A percentile compares a stretch with the other conserved stretches of the same genome.
Conservation (phyloP, 202 grass and related monocot genomes). For the Bolboschoenoplectus hybrid region DNA sequence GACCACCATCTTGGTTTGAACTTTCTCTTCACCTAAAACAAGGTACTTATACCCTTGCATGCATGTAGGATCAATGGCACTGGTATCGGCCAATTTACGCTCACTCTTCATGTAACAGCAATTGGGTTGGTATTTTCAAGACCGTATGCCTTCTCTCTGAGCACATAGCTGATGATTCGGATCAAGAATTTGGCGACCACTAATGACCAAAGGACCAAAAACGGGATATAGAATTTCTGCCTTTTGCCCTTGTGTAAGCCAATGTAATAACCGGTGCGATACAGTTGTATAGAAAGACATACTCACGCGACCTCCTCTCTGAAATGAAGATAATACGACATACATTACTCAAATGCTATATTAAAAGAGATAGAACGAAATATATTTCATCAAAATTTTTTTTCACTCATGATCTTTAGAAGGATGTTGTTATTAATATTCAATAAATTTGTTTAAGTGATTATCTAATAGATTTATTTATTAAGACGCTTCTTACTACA, state of each 20-base stretch:
- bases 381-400: too few species aligned
- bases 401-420: too few species aligned
- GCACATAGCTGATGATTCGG: slow-evolving; percentile 34
- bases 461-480: too few species aligned
- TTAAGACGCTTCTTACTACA: too few species aligned
- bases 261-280: not conserved
- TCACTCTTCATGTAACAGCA: slow-evolving; percentile 53
- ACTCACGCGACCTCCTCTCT: slow-evolving; percentile 36
- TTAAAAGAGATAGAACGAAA: too few species aligned
- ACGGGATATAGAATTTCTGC: not conserved
- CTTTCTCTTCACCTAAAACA: slow-evolving; percentile 44
- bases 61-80: not conserved
- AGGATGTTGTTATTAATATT: too few species aligned
- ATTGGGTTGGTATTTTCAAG: slow-evolving; percentile 36
- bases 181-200: slow-evolving; percentile 45
- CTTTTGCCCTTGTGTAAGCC: not conserved
- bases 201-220: slow-evolving; percentile 45
- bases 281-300: slow-evolving; percentile 22
- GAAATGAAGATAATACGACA: not conserved
- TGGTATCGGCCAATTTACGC: not conserved
- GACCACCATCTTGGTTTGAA: not conserved
- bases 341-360: too few species aligned
- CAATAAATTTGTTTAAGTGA: too few species aligned
- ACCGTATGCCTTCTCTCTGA: slow-evolving; percentile 34
- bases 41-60: slow-evolving; percentile 52